Conservation (phyloP, 2,329 filamentous ascomycete genomes). For the Colletotrichum camelliae region DNA sequence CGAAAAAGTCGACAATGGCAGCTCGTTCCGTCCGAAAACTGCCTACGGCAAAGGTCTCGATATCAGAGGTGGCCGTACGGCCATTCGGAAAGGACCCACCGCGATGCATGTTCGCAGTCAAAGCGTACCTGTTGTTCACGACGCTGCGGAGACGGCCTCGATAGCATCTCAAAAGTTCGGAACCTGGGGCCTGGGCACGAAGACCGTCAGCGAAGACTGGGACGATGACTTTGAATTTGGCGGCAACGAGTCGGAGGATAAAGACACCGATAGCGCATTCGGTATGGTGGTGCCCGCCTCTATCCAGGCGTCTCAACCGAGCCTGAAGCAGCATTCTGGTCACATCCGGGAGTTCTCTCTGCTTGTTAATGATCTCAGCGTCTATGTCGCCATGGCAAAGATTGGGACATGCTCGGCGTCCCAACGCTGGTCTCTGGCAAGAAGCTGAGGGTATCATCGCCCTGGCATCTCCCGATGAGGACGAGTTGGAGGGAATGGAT, state of each 20-base stretch:
- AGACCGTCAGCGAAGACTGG: slow-evolving; percentile 85
- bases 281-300: slow-evolving; percentile 77
- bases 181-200: slow-evolving; percentile 81
- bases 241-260: slow-evolving; percentile 44
- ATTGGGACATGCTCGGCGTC: slow-evolving; percentile 67
- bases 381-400: slow-evolving; percentile 71
- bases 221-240: slow-evolving; percentile 87
- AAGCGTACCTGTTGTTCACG: slow-evolving; percentile 77
- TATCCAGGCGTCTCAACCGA: slow-evolving; percentile 82
- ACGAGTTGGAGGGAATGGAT: slow-evolving; percentile 49
- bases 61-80: slow-evolving; percentile 70
- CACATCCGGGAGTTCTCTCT: slow-evolving; percentile 82
- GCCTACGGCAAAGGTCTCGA: slow-evolving; percentile 79
- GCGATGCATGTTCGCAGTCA: slow-evolving; percentile 79
- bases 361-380: slow-evolving; percentile 82
- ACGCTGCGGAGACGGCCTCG: slow-evolving; percentile 61
- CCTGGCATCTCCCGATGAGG: slow-evolving; percentile 74
- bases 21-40: slow-evolving; percentile 72
- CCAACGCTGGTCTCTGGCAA: slow-evolving; percentile 70
- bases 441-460: slow-evolving; percentile 89
- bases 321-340: slow-evolving; percentile 83
- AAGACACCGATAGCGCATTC: slow-evolving; percentile 40
- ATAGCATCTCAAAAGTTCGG: slow-evolving; percentile 72
- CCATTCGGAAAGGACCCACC: slow-evolving; percentile 71
- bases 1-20: slow-evolving; percentile 67